Conservation (phyloP, 75 land plant species). For the Isoetes taiwanensis region DNA sequence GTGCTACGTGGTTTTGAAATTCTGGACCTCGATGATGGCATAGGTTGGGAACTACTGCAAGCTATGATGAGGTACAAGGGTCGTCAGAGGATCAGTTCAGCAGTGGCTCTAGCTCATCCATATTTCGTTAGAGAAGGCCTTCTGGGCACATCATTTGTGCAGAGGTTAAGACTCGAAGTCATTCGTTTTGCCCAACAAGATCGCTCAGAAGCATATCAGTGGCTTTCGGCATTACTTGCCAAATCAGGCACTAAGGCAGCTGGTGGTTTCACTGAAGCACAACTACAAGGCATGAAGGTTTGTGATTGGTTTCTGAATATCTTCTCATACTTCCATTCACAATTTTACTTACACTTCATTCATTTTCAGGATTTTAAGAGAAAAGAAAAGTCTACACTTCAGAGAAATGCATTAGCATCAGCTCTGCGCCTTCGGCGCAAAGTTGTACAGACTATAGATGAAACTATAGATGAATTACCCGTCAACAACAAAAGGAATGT, state of each 20-base stretch:
- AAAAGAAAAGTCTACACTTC: slow-evolving; percentile 43
- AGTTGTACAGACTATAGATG: slow-evolving; percentile 50
- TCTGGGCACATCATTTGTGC: slow-evolving; percentile 55
- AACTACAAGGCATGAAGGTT: slow-evolving; percentile 75
- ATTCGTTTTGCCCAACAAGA: slow-evolving; percentile 64
- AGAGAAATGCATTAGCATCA: slow-evolving; percentile 83
- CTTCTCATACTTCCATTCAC: not conserved
- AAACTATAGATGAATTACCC: slow-evolving; percentile 69
- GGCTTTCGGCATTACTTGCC: slow-evolving; percentile 71
- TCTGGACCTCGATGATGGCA: slow-evolving; percentile 78
- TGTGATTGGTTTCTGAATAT: not conserved
- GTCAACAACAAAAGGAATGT: no score
- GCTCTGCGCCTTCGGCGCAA: slow-evolving; percentile 66
- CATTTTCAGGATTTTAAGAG: slow-evolving; percentile 52
- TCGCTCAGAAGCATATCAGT: slow-evolving; percentile 52
- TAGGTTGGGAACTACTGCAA: slow-evolving; percentile 88
- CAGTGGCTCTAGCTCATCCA: slow-evolving; percentile 79
- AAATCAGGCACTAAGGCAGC: slow-evolving; percentile 69
- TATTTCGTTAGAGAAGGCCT: slow-evolving; percentile 77
- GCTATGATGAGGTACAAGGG: slow-evolving; percentile 93
- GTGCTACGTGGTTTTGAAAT: slow-evolving; percentile 74
- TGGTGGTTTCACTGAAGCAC: slow-evolving; percentile 95
- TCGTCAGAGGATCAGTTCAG: slow-evolving; percentile 72
- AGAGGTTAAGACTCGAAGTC: slow-evolving; percentile 49
- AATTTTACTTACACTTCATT: slow-evolving; percentile 1